phyloP scores from a whole-genome alignment of 139 green algal genomes.

The Chloropicon primus region DNA sequence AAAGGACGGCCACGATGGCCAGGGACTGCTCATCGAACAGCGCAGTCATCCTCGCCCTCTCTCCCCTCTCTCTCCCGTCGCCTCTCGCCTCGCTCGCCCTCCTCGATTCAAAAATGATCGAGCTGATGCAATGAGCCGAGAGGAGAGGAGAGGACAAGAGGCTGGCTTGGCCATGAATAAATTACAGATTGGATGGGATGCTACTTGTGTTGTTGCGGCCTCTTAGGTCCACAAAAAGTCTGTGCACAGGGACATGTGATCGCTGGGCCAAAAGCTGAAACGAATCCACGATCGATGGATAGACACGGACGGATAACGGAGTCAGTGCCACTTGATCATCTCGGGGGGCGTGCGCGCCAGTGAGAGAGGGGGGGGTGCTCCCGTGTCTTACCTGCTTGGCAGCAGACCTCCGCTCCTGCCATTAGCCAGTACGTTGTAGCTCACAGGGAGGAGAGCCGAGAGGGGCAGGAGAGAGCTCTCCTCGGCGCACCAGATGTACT shows the following conservation, averaged over 20 bases:
- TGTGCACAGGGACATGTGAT: background rate
- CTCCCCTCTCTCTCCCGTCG: background rate
- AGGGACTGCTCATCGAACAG: constrained; percentile 93
- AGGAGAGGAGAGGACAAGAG: too few species aligned
- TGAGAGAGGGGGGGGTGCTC: too few species aligned
- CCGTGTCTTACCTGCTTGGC: too few species aligned
- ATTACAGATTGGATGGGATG: too few species aligned
- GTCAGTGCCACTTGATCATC: too few species aligned
- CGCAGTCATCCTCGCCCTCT: constrained; percentile 35
- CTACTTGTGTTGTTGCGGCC: too few species aligned
- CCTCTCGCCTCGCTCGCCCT: background rate
- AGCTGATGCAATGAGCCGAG: too few species aligned
- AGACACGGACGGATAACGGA: too few species aligned
- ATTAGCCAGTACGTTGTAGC: background rate
- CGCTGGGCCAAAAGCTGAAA: background rate
- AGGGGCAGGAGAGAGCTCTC: background rate
- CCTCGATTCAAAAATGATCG: background rate
- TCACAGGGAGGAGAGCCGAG: background rate
- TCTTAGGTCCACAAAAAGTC: background rate
- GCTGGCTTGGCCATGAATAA: too few species aligned
- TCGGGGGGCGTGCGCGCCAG: too few species aligned
- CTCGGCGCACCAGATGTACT: background rate
- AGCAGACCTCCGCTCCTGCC: background rate
- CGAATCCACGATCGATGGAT: too few species aligned
- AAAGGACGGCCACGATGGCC: constrained; percentile 71